Base-by-base conservation (phyloP, 352 stramenopile genomes). In the Lagenidium sp. region DNA sequence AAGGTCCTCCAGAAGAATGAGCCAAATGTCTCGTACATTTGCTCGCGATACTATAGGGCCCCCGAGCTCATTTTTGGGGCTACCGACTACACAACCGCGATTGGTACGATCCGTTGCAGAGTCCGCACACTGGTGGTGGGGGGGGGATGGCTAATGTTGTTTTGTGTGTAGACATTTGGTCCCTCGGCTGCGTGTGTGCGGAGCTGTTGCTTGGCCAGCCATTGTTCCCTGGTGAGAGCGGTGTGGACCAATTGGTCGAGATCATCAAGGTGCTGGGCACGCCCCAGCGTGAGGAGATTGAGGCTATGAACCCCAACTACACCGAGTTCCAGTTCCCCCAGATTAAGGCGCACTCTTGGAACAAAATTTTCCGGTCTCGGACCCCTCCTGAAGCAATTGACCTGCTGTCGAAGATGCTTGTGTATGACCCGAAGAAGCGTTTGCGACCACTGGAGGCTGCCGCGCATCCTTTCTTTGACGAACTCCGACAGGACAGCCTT, bases 21-120 rank as follows among this genome's bases (percentile, higher is more conserved):
- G 61, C 96, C 97, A 7, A 99, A 99, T 63, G 96, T 99, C 12
- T 97, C 86, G 43, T 99, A 99, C 76, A 99, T 99, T 67, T 99
- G 97, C 67, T 98, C 84, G 25, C 79, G 94, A 20, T 99, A 99
- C 68, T 99, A 99, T 60, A 85, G 97, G 50, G 97, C 97, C 8
- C 97, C 97, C 0, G 97, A 99, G 63, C 79, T 99, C 28, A 99
- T 99, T 49, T 99, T 99, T 77, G 97, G 97, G n/a, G 95, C 94
- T 11, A 99, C 96, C 2, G 93, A 99, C 65, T 99, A 99, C 73
- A 98, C 94, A 20, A 98, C 95, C n/a, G 94, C 95, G 15, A 99
- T 99, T 40, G 81, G 79, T 93, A 28, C 20, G 57, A 56, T 12
- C 28, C 28, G 6, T 20, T 1, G 22, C 22, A 28, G 13, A 8